A percentile compares a stretch with the other conserved stretches of the same genome.
Conservation (phyloP, 805 yeast genomes). For the Lipomyces yamanashiensis region DNA sequence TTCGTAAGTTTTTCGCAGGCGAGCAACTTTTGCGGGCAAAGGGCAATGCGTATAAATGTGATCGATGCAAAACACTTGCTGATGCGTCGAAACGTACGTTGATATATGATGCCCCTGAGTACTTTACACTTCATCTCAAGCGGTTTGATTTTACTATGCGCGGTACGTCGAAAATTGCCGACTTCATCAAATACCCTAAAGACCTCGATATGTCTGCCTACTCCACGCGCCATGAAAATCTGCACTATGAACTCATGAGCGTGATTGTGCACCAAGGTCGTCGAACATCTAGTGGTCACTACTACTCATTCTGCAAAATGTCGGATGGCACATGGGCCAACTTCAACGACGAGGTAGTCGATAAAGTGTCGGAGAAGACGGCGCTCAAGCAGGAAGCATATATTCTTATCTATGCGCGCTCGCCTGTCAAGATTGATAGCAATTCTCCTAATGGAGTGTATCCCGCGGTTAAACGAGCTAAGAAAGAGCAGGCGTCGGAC, state of each 20-base stretch:
- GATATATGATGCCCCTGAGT: conserved; percentile 84
- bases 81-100: conserved; percentile 76
- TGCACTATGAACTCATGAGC: conserved; percentile 69
- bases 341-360: conserved; percentile 90
- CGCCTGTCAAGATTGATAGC: background rate
- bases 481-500: background rate
- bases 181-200: conserved; percentile 80
- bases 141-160: conserved; percentile 85
- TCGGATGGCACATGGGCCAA: conserved; percentile 93
- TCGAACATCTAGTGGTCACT: conserved; percentile 90
- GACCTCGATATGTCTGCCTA: conserved; percentile 72
- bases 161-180: conserved; percentile 76
- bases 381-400: conserved; percentile 90
- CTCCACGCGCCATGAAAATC: conserved; percentile 39
- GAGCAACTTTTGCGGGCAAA: conserved; percentile 68
- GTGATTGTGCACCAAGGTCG: conserved; percentile 96
- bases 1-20: conserved; percentile 79
- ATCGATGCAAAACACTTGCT: conserved; percentile 76
- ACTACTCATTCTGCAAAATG: conserved; percentile 86
- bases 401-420: conserved; percentile 73
- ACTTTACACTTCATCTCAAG: conserved; percentile 83
- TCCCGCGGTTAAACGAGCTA: background rate
- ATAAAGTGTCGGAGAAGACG: conserved; percentile 68
- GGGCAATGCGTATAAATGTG: conserved; percentile 84
- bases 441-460: background rate